Percentiles rank a stretch among this genome's conserved stretches.
phyloP scores from a whole-genome alignment of 108 stramenopile species.

The Stephanodiscus minutulus region DNA sequence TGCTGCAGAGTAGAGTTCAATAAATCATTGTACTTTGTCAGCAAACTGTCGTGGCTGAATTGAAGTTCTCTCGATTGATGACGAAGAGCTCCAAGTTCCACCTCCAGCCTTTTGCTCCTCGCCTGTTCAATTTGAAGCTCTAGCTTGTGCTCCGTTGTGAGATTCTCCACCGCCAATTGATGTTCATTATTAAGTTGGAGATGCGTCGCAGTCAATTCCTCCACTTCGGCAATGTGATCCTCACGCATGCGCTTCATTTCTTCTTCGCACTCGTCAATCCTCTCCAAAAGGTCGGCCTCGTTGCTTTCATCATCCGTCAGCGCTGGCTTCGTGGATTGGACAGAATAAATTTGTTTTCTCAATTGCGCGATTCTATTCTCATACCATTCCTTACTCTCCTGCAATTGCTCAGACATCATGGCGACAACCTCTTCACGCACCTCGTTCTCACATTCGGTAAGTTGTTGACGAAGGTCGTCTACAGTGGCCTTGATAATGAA shows the following conservation, averaged over 20 bases:
- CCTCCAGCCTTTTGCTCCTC: constrained; percentile 19
- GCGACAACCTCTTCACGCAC: constrained; percentile 79
- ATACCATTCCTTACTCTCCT: constrained; percentile 62
- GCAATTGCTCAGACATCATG: constrained; percentile 68
- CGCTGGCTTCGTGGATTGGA: constrained; percentile 51
- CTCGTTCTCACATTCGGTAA: constrained; percentile 58
- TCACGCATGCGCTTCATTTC: constrained; percentile 81
- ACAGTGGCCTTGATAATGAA: constrained; percentile 44
- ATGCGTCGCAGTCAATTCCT: constrained; percentile 26
- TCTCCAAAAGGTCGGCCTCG: constrained; percentile 69
- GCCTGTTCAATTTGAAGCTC: constrained; percentile 26
- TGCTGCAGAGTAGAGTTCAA: constrained; percentile 8
- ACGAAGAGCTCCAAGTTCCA: constrained; percentile 34
- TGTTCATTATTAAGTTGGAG: constrained; percentile 37
- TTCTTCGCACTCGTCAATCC: constrained; percentile 83
- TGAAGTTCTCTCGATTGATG: constrained; percentile 45
- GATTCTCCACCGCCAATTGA: constrained; percentile 23
- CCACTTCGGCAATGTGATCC: constrained; percentile 55
- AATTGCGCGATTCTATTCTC: constrained; percentile 60
- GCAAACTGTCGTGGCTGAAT: constrained; percentile 29
- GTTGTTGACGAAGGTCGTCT: constrained; percentile 50
- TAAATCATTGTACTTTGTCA: constrained; percentile 42
- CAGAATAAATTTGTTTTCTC: constrained; percentile 35
- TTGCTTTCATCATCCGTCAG: constrained; percentile 50
- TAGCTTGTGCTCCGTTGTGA: constrained; percentile 20